Conservation (phyloP, 768 basidiomycete species). For the Clitopilus hobsonii region DNA sequence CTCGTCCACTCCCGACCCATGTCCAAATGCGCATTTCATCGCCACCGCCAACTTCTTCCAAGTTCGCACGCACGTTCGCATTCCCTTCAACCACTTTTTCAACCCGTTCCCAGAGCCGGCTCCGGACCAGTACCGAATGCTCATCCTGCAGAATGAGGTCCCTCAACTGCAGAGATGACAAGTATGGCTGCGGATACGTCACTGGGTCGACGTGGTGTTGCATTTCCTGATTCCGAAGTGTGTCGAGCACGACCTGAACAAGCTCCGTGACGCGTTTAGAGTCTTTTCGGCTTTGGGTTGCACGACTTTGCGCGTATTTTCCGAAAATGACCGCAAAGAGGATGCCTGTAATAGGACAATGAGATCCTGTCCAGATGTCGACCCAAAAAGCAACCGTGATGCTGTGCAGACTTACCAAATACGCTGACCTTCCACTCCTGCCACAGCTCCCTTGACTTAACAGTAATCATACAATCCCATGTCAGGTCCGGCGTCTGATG, state of each 20-base stretch:
- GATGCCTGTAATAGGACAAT: conserved; percentile 23
- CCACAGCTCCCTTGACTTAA: conserved; percentile 67
- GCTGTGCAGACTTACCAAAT: conserved; percentile 41
- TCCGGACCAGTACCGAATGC: conserved; percentile 62
- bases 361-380: conserved; percentile 7
- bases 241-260: conserved; percentile 76
- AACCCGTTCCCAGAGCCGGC: conserved; percentile 76
- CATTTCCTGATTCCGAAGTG: conserved; percentile 77
- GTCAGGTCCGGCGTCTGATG: conserved; percentile 66
- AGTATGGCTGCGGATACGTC: conserved; percentile 64
- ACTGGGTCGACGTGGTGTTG: conserved; percentile 81
- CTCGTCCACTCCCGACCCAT: conserved; percentile 66
- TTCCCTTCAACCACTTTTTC: conserved; percentile 86
- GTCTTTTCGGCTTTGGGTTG: conserved; percentile 53
- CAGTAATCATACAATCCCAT: conserved; percentile 59
- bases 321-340: conserved; percentile 26
- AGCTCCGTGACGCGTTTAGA: conserved; percentile 63
- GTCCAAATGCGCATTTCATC: conserved; percentile 90
- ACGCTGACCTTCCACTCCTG: conserved; percentile 60
- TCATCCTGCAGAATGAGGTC: conserved; percentile 82
- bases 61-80: conserved; percentile 80
- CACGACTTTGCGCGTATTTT: conserved; percentile 20
- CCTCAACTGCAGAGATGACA: conserved; percentile 84
- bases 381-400: background rate
- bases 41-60: conserved; percentile 80